Evolutionary conservation across 345 rosid species (phyloP).

Genomic region (Bretschneidera sinensis): DNA sequence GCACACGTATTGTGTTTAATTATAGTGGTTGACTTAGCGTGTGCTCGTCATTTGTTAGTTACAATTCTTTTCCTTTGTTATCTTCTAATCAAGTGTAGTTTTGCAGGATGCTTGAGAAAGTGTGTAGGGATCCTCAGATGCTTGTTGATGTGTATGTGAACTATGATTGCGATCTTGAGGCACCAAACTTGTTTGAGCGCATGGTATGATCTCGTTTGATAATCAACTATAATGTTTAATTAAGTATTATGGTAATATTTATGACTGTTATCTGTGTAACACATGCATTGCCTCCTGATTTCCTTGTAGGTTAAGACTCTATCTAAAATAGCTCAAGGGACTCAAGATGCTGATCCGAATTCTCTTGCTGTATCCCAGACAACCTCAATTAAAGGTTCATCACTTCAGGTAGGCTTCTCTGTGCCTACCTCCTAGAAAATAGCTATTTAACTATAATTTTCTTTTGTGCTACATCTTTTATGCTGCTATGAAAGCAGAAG

Average conservation of each 20-base stretch:
- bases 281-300: slow-evolving; percentile 11
- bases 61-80: slow-evolving; percentile 7
- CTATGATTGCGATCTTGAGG: slow-evolving; percentile 97
- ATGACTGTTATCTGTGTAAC: neutral
- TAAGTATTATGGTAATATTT: slow-evolving; percentile 4
- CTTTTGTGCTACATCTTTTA: slow-evolving; percentile 10
- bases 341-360: slow-evolving; percentile 81
- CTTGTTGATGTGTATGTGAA: slow-evolving; percentile 97
- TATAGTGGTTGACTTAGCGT: slow-evolving; percentile 11
- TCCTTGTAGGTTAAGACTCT: slow-evolving; percentile 67
- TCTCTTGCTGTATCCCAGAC: slow-evolving; percentile 68
- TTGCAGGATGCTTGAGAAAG: slow-evolving; percentile 89
- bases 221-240: slow-evolving; percentile 7
- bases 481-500: slow-evolving; percentile 16
- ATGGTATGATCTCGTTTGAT: slow-evolving; percentile 45
- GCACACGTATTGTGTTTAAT: slow-evolving; percentile 11
- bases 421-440: slow-evolving; percentile 14
- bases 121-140: slow-evolving; percentile 92
- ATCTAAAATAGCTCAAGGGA: slow-evolving; percentile 89
- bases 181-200: slow-evolving; percentile 98
- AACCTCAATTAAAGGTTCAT: slow-evolving; percentile 72
- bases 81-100: slow-evolving; percentile 17
- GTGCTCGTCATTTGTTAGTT: slow-evolving; percentile 12
- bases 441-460: slow-evolving; percentile 9
- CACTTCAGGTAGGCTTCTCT: slow-evolving; percentile 71